Conservation (phyloP, 2,329 filamentous ascomycete genomes). For the Ophiostoma pallidulum region DNA sequence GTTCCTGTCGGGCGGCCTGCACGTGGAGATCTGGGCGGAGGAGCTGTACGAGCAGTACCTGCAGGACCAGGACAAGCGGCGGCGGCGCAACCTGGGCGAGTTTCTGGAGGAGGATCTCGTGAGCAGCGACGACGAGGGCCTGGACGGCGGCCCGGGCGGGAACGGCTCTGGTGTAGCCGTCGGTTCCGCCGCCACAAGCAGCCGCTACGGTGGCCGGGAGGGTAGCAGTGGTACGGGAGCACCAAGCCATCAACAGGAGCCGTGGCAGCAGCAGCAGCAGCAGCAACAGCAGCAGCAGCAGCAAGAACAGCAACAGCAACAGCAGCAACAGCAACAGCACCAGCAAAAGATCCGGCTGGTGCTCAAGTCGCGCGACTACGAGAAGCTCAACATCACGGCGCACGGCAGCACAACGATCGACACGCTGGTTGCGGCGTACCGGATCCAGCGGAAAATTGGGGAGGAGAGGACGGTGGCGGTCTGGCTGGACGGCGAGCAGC, state of each 20-base stretch:
- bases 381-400: conserved; percentile 42
- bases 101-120: conserved; percentile 15
- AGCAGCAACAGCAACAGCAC: conserved; percentile 16
- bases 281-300: conserved; percentile 2
- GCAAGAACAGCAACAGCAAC: conserved; percentile 4
- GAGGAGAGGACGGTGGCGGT: conserved; percentile 48
- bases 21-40: conserved; percentile 68
- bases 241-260: too few species aligned
- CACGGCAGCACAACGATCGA: conserved; percentile 48
- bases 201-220: too few species aligned
- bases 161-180: too few species aligned
- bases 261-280: conserved; percentile 5
- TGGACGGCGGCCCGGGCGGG: conserved; percentile 5
- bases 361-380: conserved; percentile 43
- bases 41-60: conserved; percentile 46
- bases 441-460: conserved; percentile 41
- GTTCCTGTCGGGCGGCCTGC: conserved; percentile 46
- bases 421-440: conserved; percentile 54
- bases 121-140: conserved; percentile 23
- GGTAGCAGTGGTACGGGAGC: too few species aligned
- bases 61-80: conserved; percentile 38
- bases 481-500: conserved; percentile 64
- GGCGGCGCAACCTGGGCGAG: conserved; percentile 34
- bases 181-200: too few species aligned
- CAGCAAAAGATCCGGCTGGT: conserved; percentile 35